Percentiles rank a stretch among this genome's conserved stretches.
phyloP scores from a whole-genome alignment of 2,329 filamentous ascomycete species.

The Trichoderma sp. region DNA sequence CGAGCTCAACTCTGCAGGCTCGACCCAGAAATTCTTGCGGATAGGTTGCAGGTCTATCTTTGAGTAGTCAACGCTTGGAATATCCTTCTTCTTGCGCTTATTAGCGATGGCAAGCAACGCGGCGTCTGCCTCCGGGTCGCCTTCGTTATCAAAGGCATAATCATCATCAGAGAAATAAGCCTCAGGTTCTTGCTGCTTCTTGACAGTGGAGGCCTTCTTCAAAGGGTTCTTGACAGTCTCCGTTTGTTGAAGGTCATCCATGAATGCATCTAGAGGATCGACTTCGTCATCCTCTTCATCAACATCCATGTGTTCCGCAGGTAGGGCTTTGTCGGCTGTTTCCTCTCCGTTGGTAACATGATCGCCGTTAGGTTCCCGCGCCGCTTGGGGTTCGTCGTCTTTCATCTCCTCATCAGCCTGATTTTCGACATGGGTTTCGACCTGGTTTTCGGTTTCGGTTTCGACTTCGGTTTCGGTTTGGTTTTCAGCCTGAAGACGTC shows the following conservation, averaged over 20 bases:
- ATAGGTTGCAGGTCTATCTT: slow-evolving; percentile 86
- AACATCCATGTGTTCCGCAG: slow-evolving; percentile 57
- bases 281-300: slow-evolving; percentile 62
- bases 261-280: slow-evolving; percentile 96
- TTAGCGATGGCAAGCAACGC: slow-evolving; percentile 55
- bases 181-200: slow-evolving; percentile 69
- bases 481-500: slow-evolving; percentile 60
- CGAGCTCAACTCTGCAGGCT: slow-evolving; percentile 78
- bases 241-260: slow-evolving; percentile 68
- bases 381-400: slow-evolving; percentile 33
- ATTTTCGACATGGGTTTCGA: slow-evolving; percentile 34
- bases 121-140: slow-evolving; percentile 48
- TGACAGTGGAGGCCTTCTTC: slow-evolving; percentile 36
- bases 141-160: slow-evolving; percentile 53
- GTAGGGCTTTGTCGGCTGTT: not conserved
- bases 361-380: slow-evolving; percentile 24
- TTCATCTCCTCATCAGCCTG: slow-evolving; percentile 35
- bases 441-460: slow-evolving; percentile 31
- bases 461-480: slow-evolving; percentile 34
- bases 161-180: slow-evolving; percentile 90
- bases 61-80: slow-evolving; percentile 82
- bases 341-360: not conserved
- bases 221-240: slow-evolving; percentile 45
- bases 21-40: slow-evolving; percentile 92
- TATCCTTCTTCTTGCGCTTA: slow-evolving; percentile 90